These are phyloP conservation scores for Ceratocystis huliohia DNA, from an alignment of 2,329 filamentous ascomycete genomes.

Conservation along the genomic window DNA sequence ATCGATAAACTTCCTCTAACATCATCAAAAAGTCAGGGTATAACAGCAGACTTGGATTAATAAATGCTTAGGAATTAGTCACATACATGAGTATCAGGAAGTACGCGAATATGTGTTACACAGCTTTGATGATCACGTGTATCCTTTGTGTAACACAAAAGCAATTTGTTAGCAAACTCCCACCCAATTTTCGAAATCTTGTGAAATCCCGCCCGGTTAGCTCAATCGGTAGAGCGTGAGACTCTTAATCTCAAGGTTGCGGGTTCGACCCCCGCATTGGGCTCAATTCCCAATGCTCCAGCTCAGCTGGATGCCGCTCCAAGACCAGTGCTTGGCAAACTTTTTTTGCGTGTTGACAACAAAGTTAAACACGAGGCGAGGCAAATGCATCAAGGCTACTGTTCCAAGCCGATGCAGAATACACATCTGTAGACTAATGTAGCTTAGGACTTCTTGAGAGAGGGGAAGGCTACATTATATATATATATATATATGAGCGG, in stretches of 20 bases:
- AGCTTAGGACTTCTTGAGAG: neutral
- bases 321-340: neutral
- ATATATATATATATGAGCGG: too few relatives aligned
- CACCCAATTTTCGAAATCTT: neutral
- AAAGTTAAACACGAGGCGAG: neutral
- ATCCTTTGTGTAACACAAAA: neutral
- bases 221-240: constrained; percentile 63
- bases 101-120: neutral
- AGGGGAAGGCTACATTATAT: too few relatives aligned
- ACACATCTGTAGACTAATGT: neutral
- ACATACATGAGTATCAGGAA: neutral
- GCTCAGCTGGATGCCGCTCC: constrained; percentile 16
- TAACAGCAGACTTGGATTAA: too few relatives aligned
- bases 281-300: constrained; percentile 23
- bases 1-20: too few relatives aligned
- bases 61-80: neutral
- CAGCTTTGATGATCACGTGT: neutral
- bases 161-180: neutral
- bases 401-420: neutral
- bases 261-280: constrained; percentile 31
- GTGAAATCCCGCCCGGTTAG: constrained; percentile 39
- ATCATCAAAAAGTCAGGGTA: too few relatives aligned
- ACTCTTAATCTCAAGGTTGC: constrained; percentile 45
- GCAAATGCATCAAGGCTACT: too few relatives aligned
- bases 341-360: neutral